Evolutionary conservation across 2,329 filamentous ascomycete species (phyloP).

Genomic region (Metarhizium humberi): DNA sequence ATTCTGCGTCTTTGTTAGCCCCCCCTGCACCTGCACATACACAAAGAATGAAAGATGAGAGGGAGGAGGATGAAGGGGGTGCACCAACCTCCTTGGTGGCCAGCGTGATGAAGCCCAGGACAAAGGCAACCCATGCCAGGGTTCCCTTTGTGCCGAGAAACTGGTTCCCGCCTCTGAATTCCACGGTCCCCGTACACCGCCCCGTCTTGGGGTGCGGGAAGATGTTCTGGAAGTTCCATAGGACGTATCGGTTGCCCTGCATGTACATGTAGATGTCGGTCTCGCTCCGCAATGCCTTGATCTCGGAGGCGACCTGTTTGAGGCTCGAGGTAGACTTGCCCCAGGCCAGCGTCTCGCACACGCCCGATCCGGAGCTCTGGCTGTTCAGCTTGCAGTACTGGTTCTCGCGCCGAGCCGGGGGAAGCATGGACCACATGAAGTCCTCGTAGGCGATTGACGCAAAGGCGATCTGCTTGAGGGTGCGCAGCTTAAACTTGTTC

Average conservation of each 20-base stretch:
- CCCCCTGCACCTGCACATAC: not conserved
- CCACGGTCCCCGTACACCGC: constrained; percentile 26
- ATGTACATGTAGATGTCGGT: constrained; percentile 26
- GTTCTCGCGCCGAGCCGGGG: constrained; percentile 23
- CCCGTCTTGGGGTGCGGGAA: constrained; percentile 27
- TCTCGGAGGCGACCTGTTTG: constrained; percentile 19
- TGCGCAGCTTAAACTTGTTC: constrained; percentile 24
- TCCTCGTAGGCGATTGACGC: constrained; percentile 25
- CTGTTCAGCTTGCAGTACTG: constrained; percentile 26
- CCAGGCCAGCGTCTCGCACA: constrained; percentile 17
- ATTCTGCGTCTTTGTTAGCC: constrained; percentile 14
- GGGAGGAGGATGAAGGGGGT: not conserved
- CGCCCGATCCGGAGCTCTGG: constrained; percentile 20
- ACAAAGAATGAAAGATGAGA: not conserved
- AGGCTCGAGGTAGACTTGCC: constrained; percentile 18
- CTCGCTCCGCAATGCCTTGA: constrained; percentile 16
- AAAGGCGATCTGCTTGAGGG: constrained; percentile 28
- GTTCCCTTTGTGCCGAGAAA: constrained; percentile 27
- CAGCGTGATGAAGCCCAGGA: constrained; percentile 27
- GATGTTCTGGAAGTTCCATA: constrained; percentile 32
- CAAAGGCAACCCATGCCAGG: constrained; percentile 29
- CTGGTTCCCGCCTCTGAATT: constrained; percentile 30
- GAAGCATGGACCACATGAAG: constrained; percentile 22
- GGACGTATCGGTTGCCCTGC: constrained; percentile 28
- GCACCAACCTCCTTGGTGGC: constrained; percentile 24